These are phyloP conservation scores for Lolium rigidum DNA, from an alignment of 176 grass and related monocot genomes.

Conservation along the genomic window DNA sequence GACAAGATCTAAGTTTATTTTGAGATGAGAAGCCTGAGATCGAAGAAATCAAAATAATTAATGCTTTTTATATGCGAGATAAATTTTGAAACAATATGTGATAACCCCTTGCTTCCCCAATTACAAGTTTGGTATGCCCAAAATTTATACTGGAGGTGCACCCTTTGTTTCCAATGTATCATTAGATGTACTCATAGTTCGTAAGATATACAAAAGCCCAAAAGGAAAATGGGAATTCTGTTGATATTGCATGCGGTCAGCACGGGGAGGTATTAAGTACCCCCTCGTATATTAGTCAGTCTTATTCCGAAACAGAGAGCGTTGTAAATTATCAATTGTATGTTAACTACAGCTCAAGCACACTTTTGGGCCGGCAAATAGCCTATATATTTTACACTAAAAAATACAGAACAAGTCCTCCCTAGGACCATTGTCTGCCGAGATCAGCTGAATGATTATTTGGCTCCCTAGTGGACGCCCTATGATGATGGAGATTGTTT, in stretches of 20 bases:
- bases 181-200: neutral
- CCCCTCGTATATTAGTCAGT: neutral
- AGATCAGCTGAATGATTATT: neutral
- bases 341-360: neutral
- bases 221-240: neutral
- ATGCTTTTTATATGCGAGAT: neutral
- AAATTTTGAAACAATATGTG: neutral
- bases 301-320: neutral
- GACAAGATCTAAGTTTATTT: neutral
- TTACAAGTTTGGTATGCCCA: neutral
- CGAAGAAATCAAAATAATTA: neutral
- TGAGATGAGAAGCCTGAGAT: neutral
- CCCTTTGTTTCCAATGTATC: neutral
- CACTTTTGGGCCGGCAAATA: neutral
- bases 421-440: neutral
- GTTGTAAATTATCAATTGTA: neutral
- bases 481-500: neutral
- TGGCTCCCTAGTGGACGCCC: neutral
- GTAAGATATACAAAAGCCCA: neutral
- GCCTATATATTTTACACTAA: neutral
- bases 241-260: slow-evolving; percentile 14
- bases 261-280: neutral
- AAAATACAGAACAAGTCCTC: neutral
- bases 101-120: neutral
- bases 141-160: neutral